These are phyloP conservation scores for Rehmannia glutinosa DNA, from an alignment of 257 asterid genomes.

Conservation along the genomic window DNA sequence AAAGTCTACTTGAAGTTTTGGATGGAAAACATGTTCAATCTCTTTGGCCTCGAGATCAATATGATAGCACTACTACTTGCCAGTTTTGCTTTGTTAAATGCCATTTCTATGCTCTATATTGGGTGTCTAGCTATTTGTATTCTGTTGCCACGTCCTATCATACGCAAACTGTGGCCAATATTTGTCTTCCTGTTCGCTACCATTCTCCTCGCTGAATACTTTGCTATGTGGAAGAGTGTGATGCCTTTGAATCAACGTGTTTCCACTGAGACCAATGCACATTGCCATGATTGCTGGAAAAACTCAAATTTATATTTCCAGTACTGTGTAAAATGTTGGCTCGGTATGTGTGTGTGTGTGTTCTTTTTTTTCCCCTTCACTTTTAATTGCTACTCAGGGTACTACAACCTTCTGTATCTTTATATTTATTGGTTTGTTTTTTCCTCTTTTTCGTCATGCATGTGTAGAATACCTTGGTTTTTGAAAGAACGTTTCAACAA, in stretches of 20 bases:
- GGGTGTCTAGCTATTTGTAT: constrained; percentile 85
- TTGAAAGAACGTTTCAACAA: too few relatives aligned
- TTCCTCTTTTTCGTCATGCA: not conserved
- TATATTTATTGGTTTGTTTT: too few relatives aligned
- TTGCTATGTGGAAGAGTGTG: constrained; percentile 73
- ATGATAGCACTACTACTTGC: constrained; percentile 85
- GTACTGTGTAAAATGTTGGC: constrained; percentile 82
- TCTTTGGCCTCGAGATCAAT: constrained; percentile 97
- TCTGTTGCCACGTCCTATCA: constrained; percentile 67
- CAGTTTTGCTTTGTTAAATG: constrained; percentile 90
- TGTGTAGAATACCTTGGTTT: too few relatives aligned
- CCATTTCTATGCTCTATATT: constrained; percentile 73
- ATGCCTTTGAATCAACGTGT: constrained; percentile 32
- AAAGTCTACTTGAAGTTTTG: constrained; percentile 92
- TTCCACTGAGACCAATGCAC: constrained; percentile 31
- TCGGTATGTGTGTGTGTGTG: constrained; percentile 56
- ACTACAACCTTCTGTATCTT: not conserved
- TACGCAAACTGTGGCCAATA: constrained; percentile 79
- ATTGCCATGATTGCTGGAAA: constrained; percentile 96
- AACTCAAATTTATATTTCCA: constrained; percentile 52
- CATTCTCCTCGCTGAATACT: constrained; percentile 80
- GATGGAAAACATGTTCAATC: constrained; percentile 95
- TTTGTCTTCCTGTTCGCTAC: constrained; percentile 70
- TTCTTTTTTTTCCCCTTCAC: not conserved
- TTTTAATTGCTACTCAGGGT: not conserved